These are phyloP conservation scores for Vanilla planifolia DNA, from an alignment of 106 monocot genomes.

Conservation along the genomic window DNA sequence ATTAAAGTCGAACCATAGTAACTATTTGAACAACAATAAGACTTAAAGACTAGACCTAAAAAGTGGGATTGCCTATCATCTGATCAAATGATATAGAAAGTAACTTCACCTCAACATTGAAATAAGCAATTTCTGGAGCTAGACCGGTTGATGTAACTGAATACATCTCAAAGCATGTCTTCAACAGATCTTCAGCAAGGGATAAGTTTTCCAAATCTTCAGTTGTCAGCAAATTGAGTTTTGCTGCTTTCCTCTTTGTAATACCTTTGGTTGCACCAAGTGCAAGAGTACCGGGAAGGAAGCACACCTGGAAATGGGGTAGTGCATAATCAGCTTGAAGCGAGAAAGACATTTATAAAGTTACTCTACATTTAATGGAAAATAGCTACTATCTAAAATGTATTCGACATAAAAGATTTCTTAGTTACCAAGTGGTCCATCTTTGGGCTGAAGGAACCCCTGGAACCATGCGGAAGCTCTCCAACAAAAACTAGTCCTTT, in stretches of 20 bases:
- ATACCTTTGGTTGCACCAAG: slow-evolving; percentile 92
- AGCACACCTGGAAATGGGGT: slow-evolving; percentile 61
- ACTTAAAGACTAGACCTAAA: background rate
- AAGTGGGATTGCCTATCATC: background rate
- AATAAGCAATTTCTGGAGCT: slow-evolving; percentile 91
- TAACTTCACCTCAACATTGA: slow-evolving; percentile 57
- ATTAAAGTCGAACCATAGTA: no score
- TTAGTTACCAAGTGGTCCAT: slow-evolving; percentile 94
- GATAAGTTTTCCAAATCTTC: slow-evolving; percentile 76
- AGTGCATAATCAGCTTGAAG: background rate
- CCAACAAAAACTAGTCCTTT: slow-evolving; percentile 86
- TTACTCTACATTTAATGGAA: background rate
- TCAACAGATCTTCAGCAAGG: slow-evolving; percentile 89
- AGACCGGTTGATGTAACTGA: slow-evolving; percentile 83
- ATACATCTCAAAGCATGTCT: slow-evolving; percentile 94
- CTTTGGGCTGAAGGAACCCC: slow-evolving; percentile 68
- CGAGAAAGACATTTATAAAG: background rate
- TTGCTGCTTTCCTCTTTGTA: slow-evolving; percentile 60
- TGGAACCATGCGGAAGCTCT: slow-evolving; percentile 75
- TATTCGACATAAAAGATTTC: background rate
- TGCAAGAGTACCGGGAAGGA: slow-evolving; percentile 87
- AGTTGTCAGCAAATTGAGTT: slow-evolving; percentile 41
- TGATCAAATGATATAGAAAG: background rate
- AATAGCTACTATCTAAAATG: background rate
- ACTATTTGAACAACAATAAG: no score